Base-by-base conservation (phyloP, 306 rosid genomes). In the Astragalus membranaceus region DNA sequence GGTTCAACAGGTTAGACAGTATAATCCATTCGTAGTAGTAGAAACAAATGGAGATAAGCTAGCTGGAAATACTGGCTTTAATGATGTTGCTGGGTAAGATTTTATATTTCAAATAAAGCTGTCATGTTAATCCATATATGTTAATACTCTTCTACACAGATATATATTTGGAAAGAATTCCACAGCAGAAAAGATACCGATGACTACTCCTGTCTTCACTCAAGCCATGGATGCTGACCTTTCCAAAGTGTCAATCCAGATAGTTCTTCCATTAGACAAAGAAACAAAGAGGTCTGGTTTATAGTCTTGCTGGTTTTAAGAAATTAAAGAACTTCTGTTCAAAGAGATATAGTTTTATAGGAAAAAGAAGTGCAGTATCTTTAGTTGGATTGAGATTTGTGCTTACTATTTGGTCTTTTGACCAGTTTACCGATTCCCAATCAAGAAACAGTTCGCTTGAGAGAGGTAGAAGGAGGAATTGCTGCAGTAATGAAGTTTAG, bases 151-250 rank as follows among this genome's bases (percentile, higher is more conserved):
- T 46, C 59, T 57, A 4, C 46, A 10, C 77, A 91, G 96, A 79
- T 87, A 91, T 72, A 94, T 94, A 78, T 91, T 94, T 62, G 97
- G 97, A 47, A 91, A 91, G 85, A 91, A 94, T 67, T 94, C 96
- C 3, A 79, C 78, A 16, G 37, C 20, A 46, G 96, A 88, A 82
- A 94, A 88, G 80, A 91, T 94, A 69, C 89, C 96, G 1, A 88
- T 94, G 99, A 94, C 99, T 46, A 91, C 99, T 68, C 97, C 99
- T 0, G 96, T 91, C 16, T 94, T 94, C 87, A 91, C 97, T 8
- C 86, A 91, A 83, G 84, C 92, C 58, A 66, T 51, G 56, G 91
- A 87, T 80, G 53, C 83, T 14, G 81, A 83, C 13, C 58, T 70
- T 64, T 79, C 95, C 77, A 69, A 79, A 60, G 87, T 87, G 49